Base-by-base conservation (phyloP, 78 protist species). In the Dictyostelium capitatum region DNA sequence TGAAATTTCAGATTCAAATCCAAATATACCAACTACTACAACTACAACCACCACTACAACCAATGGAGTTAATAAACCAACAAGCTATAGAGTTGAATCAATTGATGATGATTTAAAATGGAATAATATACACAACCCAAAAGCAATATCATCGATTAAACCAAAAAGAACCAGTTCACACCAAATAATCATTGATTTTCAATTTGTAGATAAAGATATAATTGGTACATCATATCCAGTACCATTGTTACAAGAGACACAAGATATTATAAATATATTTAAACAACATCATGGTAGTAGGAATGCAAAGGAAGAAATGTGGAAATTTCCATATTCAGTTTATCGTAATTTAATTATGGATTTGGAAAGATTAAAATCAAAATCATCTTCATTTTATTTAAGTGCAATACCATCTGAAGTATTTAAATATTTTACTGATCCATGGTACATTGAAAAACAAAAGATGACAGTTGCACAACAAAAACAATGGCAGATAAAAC, bases 131-230 rank as follows among this genome's bases (percentile, higher is more conserved):
- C 43, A 37, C 43, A n/a, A 62, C 23, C 43, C 43, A 20, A 73
- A 46, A 20, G 6, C 79, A 73, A n/a, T 3, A 14, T 20, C 30
- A 43, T 11, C n/a, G 46, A 46, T 73, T 46, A 73, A 73, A 73
- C 79, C 79, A 46, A 73, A 73, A 48, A 73, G 79, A 46, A 73
- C 5, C 28, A 20, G 51, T n/a, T n/a, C 79, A 11, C 56, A 51
- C 12, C 82, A 84, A 28, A 51, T 84, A 4, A 57, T 84, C 1
- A 70, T 87, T 50, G 93, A 87, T 77, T 87, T 87, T 77, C 93
- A 87, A 62, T 37, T 87, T 0, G n/a, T 64, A 20, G 84, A 77
- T 77, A 23, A 48, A 8, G 59, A 77, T 23, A 59, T 14, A 1
- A 64, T 87, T 46, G 84, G 93, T 47, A 77, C 84, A 1, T 51